Percentiles rank a stretch among this genome's conserved stretches.
phyloP scores from a whole-genome alignment of 2,329 filamentous ascomycete genomes.

The Fusarium praegraminearum region DNA sequence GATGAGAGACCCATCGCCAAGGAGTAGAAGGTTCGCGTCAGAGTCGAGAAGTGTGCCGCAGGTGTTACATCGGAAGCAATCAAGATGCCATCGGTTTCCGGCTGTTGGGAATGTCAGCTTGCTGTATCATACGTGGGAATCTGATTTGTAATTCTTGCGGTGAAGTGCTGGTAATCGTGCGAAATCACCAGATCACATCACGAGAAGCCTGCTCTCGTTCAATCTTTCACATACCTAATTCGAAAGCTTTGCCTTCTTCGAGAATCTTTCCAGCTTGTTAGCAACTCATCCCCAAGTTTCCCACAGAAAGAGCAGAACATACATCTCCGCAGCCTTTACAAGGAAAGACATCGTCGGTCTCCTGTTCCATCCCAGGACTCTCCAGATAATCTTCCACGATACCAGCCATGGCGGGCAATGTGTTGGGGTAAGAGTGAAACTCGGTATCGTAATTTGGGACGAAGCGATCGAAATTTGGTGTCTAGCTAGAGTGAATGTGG shows the following conservation, averaged over 20 bases:
- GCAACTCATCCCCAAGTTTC: constrained; percentile 19
- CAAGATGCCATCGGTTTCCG: constrained; percentile 97
- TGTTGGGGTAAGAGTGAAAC: constrained; percentile 16
- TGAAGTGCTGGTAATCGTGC: constrained; percentile 13
- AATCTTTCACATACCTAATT: constrained; percentile 77
- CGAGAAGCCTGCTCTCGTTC: neutral
- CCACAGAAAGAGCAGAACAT: constrained; percentile 40
- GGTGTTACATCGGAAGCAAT: constrained; percentile 98
- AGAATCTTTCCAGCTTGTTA: constrained; percentile 74
- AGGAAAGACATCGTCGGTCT: constrained; percentile 85
- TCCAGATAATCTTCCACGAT: constrained; percentile 72
- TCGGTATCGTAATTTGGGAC: constrained; percentile 24
- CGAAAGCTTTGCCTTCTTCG: constrained; percentile 98
- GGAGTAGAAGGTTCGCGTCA: constrained; percentile 94
- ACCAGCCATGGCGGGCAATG: constrained; percentile 57
- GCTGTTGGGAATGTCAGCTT: constrained; percentile 65
- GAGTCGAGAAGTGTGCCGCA: constrained; percentile 97
- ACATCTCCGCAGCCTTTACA: constrained; percentile 96
- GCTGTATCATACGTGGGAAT: constrained; percentile 9
- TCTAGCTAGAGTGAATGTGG: constrained; percentile 25
- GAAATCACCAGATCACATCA: neutral
- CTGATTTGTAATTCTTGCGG: constrained; percentile 28
- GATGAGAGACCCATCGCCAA: constrained; percentile 97
- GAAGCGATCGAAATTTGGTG: constrained; percentile 27
- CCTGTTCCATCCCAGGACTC: constrained; percentile 73